phyloP scores from a whole-genome alignment of 1,139 yeast species.

The Neolecta irregularis region DNA sequence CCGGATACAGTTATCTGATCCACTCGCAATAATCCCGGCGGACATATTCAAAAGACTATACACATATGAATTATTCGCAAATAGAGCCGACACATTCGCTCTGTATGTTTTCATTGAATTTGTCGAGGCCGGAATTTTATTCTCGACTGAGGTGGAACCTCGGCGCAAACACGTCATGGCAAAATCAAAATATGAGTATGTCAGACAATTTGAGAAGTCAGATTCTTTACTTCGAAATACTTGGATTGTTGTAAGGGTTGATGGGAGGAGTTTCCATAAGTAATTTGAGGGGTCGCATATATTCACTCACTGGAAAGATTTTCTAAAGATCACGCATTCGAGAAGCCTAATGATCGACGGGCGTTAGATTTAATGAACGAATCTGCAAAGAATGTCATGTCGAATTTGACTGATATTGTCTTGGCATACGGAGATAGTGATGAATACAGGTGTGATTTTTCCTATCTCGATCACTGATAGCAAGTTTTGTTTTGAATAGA shows the following conservation, averaged over 20 bases:
- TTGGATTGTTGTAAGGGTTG: constrained; percentile 70
- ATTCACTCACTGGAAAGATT: constrained; percentile 26
- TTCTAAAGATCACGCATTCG: constrained; percentile 54
- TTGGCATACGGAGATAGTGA: constrained; percentile 92
- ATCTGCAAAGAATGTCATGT: constrained; percentile 55
- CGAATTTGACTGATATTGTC: constrained; percentile 50
- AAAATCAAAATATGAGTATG: constrained; percentile 72
- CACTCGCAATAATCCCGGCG: neutral
- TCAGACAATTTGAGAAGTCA: constrained; percentile 63
- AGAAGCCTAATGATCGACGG: constrained; percentile 68
- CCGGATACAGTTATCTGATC: constrained; percentile 1
- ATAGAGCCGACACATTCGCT: no score
- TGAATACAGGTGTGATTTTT: constrained; percentile 59
- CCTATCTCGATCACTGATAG: neutral
- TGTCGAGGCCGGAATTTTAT: no score
- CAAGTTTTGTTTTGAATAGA: constrained; percentile 1
- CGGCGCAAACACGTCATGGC: constrained; percentile 44
- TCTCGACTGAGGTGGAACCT: no score
- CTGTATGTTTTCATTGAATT: no score
- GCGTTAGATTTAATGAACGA: constrained; percentile 71
- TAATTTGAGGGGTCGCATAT: constrained; percentile 19
- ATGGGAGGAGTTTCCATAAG: constrained; percentile 91
- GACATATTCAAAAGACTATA: neutral
- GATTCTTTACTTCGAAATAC: constrained; percentile 62
- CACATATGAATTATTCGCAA: no score